Evolutionary conservation across 2,329 filamentous ascomycete genomes (phyloP).

Genomic region (Cytospora piceae): DNA sequence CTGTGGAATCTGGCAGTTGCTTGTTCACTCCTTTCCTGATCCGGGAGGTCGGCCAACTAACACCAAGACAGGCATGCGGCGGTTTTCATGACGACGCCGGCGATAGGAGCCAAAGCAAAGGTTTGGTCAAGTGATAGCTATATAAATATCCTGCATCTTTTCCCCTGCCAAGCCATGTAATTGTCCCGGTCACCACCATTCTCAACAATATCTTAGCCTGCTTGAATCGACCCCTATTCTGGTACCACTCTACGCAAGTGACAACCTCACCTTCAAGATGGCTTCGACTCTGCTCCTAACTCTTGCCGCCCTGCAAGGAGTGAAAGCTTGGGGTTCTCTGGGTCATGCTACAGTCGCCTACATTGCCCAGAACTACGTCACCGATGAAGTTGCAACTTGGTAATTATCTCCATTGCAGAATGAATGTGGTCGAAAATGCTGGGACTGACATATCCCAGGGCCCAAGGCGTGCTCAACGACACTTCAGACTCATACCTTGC

Average conservation of each 20-base stretch:
- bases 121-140: too few relatives aligned
- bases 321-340: constrained; percentile 33
- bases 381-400: constrained; percentile 38
- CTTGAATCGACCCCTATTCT: background rate
- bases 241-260: background rate
- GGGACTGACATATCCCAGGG: constrained; percentile 25
- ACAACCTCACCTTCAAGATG: constrained; percentile 1
- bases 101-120: too few relatives aligned
- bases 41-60: too few relatives aligned
- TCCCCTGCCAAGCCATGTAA: too few relatives aligned
- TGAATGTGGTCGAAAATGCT: fast-evolving
- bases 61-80: too few relatives aligned
- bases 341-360: constrained; percentile 47
- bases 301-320: constrained; percentile 24
- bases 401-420: background rate
- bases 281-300: constrained; percentile 22
- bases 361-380: constrained; percentile 43
- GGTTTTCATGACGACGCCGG: too few relatives aligned
- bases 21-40: too few relatives aligned
- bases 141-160: background rate
- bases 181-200: background rate
- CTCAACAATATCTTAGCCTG: background rate
- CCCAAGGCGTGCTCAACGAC: constrained; percentile 42
- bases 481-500: constrained; percentile 40
- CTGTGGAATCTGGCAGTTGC: too few relatives aligned